Evolutionary conservation across 495 filamentous ascomycete genomes (phyloP), one percentile per base, ranked within the genome.

Genomic region (Poronia punctata): DNA sequence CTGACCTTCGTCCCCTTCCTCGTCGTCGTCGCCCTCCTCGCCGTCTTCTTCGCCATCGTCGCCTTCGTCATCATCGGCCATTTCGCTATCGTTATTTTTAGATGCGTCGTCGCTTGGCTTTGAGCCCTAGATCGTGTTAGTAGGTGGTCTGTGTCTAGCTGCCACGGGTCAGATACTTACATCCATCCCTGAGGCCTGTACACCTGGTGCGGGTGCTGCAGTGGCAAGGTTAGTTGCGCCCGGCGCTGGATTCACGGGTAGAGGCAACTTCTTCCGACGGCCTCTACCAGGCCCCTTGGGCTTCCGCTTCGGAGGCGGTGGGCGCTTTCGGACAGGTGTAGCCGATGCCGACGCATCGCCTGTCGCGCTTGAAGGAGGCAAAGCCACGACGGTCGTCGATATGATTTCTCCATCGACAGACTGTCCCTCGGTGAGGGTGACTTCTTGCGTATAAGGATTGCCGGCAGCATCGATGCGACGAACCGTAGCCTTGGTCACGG

Each of bases 371-470:
- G 42, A 17, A 35, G 18, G 44, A 9, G 67, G 60, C 17, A 60
- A 59, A 2, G 67, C 60, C 14, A 75, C 61, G 3, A 70, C 53
- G 0, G 57, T 67, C 12, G 82, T 80, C 7, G 77, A 65, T 22
- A 81, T 73, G 18, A 94, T 75, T 46, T 94, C 85, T 29, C 85
- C 85, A 36, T 90, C 86, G 2, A 94, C 77, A 3, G 68, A 72
- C 58, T 90, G 85, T 1, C 88, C 88, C 42, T 88, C 84, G 3
- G 79, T 74, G 4, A 92, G 76, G 35, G 85, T 80, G 7, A 88
- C 80, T 45, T 90, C 86, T 57, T 86, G 84, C 16, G 89, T 76
- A 35, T 79, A 83, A 10, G 83, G 75, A 52, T 88, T 87, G 15
- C 88, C 88, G 2, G 77, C 77, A 0, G 83, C 77, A 52, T 93